These are phyloP conservation scores for Malassezia brasiliensis DNA, from an alignment of 1,284 basidiomycete species.

Conservation along the genomic window DNA sequence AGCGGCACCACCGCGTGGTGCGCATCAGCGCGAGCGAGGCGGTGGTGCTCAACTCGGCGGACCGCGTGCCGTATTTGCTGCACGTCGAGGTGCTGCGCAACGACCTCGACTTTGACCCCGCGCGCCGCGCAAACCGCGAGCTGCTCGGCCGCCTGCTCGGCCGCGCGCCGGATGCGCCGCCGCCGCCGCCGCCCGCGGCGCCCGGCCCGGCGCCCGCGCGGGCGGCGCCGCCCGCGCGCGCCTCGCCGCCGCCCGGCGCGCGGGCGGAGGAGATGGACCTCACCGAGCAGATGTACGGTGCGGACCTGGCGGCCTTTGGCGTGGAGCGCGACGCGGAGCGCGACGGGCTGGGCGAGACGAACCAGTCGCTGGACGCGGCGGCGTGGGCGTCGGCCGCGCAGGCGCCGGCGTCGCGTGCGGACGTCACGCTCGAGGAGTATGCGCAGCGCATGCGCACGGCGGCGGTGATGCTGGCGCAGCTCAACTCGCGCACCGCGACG, in stretches of 20 bases:
- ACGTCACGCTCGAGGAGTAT: slow-evolving; percentile 69
- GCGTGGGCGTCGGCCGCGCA: slow-evolving; percentile 27
- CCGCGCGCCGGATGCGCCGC: background rate
- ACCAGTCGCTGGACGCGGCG: slow-evolving; percentile 35
- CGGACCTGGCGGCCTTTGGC: slow-evolving; percentile 39
- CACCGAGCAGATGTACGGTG: slow-evolving; percentile 44
- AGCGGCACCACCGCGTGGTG: slow-evolving; percentile 78
- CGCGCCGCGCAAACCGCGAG: slow-evolving; percentile 64
- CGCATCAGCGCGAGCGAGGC: slow-evolving; percentile 95
- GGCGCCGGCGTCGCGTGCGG: slow-evolving; percentile 14
- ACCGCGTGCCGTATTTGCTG: slow-evolving; percentile 85
- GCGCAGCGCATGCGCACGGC: slow-evolving; percentile 96
- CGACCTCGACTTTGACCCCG: slow-evolving; percentile 91
- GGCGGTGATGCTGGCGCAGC: slow-evolving; percentile 93
- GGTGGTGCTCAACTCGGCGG: slow-evolving; percentile 95
- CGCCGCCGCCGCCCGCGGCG: slow-evolving; percentile 18
- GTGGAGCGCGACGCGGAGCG: slow-evolving; percentile 28
- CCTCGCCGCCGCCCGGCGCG: slow-evolving; percentile 10
- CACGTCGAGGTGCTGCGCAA: slow-evolving; percentile 82
- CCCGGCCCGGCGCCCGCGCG: background rate
- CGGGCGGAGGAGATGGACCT: slow-evolving; percentile 38
- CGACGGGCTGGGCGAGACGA: slow-evolving; percentile 32
- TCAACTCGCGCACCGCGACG: slow-evolving; percentile 55
- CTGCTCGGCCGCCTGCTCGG: slow-evolving; percentile 70
- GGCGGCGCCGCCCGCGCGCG: background rate